Base-by-base conservation (phyloP, 768 basidiomycete species). In the Russula sp. region DNA sequence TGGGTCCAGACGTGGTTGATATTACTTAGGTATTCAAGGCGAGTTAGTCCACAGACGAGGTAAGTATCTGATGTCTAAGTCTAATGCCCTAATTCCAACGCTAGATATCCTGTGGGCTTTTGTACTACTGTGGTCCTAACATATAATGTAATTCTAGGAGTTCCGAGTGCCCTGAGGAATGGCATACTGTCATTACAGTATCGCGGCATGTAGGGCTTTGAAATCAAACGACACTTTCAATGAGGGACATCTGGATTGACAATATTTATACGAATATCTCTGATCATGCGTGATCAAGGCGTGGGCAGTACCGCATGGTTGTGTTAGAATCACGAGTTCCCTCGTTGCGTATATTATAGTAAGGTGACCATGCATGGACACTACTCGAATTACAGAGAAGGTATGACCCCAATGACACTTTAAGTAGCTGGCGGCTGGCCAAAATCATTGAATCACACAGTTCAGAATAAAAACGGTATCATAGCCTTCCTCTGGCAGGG, bases 401-500 rank as follows among this genome's bases (percentile, higher is more conserved):
- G 38, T 13, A 38, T 1, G 8, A 28, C 24, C 46, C 22, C 22
- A 48, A 48, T 8, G n/a, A 48, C 46, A 24, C 22, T 18, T 42
- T 20, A 18, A 42, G 42, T 3, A 18, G 42, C 5, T 20, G 18
- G 7, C 18, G 13, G 14, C 38, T 16, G 38, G 38, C 38, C 38
- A 36, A 36, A 13, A 36, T 38, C n/a, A 44, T n/a, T n/a, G n/a
- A 10, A 24, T 30, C 28, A 42, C 20, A 38, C 4, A 7, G 32
- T n/a, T 68, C 69, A 83, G 55, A 87, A 77, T 20, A 92, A 73
- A 75, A 88, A 89, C 0, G 94, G 94, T 69, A 93, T 79, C 74
- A 96, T 85, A 40, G 84, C 87, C 75, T 88, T 92, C 74, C 94
- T 79, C 24, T 75, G 77, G 69, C 77, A 81, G 50, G 85, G 94